Percentiles rank a stretch among this genome's conserved stretches.
phyloP scores from a whole-genome alignment of 202 grass and related monocot genomes.

The Bolboschoenoplectus hybrid region DNA sequence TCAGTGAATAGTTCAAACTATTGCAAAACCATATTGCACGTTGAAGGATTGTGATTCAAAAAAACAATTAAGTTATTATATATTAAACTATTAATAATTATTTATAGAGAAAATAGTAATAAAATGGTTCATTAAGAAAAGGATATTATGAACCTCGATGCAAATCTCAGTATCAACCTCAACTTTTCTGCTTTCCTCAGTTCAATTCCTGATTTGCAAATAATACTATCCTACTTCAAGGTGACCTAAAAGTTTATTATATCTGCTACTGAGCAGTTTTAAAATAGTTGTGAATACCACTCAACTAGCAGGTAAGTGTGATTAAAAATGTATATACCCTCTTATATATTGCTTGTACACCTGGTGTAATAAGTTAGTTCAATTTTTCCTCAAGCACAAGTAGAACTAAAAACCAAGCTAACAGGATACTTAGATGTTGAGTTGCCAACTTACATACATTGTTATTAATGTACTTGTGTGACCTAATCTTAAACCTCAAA shows the following conservation, averaged over 20 bases:
- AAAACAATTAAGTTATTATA: background rate
- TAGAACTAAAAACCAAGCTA: background rate
- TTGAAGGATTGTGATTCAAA: background rate
- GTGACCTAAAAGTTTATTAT: background rate
- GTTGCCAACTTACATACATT: background rate
- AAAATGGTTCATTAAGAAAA: too few relatives aligned
- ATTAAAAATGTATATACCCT: background rate
- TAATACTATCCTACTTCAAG: background rate
- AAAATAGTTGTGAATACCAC: background rate
- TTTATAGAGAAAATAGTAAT: too few relatives aligned
- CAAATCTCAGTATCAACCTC: constrained; percentile 5
- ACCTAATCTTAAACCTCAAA: background rate
- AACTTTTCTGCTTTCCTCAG: background rate
- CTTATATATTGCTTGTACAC: background rate
- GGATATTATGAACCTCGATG: background rate
- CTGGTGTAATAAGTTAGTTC: background rate
- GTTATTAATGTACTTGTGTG: background rate
- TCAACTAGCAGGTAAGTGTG: background rate
- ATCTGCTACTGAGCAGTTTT: background rate
- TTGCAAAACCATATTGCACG: background rate
- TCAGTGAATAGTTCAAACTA: background rate
- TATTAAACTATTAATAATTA: too few relatives aligned
- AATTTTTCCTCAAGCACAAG: background rate
- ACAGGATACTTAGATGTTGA: background rate
- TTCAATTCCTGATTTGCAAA: background rate